phyloP scores from a whole-genome alignment of 2,329 filamentous ascomycete species.

The Colletotrichum tamarilloi region DNA sequence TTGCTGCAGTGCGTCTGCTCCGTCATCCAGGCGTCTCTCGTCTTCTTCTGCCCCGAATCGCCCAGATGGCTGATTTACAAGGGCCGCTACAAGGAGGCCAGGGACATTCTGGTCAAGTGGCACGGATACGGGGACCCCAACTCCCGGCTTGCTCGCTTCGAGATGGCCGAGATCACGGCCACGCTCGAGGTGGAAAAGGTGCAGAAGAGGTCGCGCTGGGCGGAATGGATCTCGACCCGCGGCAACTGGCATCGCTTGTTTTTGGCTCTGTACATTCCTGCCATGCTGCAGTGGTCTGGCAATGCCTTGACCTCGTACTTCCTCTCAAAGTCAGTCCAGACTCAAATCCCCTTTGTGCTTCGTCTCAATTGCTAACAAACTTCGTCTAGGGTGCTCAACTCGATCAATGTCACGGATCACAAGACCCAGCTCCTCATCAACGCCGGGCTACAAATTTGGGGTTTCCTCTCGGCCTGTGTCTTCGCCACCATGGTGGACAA shows the following conservation, averaged over 20 bases:
- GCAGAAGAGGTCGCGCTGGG: background rate
- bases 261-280: background rate
- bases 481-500: conserved; percentile 53
- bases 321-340: background rate
- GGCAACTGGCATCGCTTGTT: background rate
- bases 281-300: background rate
- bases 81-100: conserved; percentile 61
- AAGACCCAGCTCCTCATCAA: conserved; percentile 55
- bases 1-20: conserved; percentile 57
- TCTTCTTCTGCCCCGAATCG: conserved; percentile 66
- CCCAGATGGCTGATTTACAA: conserved; percentile 68
- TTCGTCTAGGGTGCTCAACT: conserved; percentile 51
- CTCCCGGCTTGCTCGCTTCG: background rate
- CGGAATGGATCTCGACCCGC: background rate
- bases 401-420: conserved; percentile 50
- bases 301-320: background rate
- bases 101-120: conserved; percentile 60
- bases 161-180: conserved; percentile 13
- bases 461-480: conserved; percentile 47
- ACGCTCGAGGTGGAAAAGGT: conserved; percentile 7
- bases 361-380: conserved; percentile 43
- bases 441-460: conserved; percentile 43
- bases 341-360: background rate
- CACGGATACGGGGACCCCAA: conserved; percentile 50
- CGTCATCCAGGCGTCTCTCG: conserved; percentile 58